Evolutionary conservation across 2,329 filamentous ascomycete species (phyloP).

Genomic region (Sclerotinia sclerotiorum): DNA sequence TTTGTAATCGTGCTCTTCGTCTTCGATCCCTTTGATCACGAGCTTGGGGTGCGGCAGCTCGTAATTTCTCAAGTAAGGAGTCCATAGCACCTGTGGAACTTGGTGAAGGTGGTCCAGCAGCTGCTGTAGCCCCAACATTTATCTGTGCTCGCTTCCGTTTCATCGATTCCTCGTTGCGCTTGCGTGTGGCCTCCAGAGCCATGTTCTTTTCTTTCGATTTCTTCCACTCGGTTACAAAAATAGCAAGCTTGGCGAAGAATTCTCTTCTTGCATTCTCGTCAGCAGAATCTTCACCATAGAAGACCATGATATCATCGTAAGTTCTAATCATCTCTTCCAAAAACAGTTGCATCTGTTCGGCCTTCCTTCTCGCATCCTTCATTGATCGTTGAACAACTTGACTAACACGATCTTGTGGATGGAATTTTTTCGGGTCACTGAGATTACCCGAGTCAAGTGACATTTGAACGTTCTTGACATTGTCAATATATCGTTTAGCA

Average conservation of each 20-base stretch:
- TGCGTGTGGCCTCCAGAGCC: constrained; percentile 74
- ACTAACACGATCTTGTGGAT: constrained; percentile 91
- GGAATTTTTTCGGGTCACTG: constrained; percentile 95
- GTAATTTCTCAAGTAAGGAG: constrained; percentile 87
- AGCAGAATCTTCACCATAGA: constrained; percentile 89
- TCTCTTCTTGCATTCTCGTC: constrained; percentile 93
- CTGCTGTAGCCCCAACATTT: constrained; percentile 49
- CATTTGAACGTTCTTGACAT: constrained; percentile 88
- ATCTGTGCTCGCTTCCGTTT: constrained; percentile 79
- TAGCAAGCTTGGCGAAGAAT: constrained; percentile 91
- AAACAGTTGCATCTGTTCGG: constrained; percentile 92
- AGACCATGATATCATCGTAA: constrained; percentile 93
- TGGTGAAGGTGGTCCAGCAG: constrained; percentile 59
- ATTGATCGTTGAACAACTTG: constrained; percentile 89
- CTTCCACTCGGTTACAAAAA: constrained; percentile 93
- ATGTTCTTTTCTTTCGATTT: constrained; percentile 93
- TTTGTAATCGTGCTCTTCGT: constrained; percentile 83
- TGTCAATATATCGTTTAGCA: constrained; percentile 89
- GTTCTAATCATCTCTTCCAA: constrained; percentile 88
- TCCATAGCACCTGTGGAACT: constrained; percentile 90
- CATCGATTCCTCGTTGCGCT: constrained; percentile 86
- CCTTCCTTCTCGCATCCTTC: constrained; percentile 95
- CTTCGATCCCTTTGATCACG: constrained; percentile 87
- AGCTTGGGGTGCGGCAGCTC: constrained; percentile 86
- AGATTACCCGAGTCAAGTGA: constrained; percentile 91